Conservation (phyloP, 2,329 filamentous ascomycete genomes). For the Pestalotiopsis sp. region DNA sequence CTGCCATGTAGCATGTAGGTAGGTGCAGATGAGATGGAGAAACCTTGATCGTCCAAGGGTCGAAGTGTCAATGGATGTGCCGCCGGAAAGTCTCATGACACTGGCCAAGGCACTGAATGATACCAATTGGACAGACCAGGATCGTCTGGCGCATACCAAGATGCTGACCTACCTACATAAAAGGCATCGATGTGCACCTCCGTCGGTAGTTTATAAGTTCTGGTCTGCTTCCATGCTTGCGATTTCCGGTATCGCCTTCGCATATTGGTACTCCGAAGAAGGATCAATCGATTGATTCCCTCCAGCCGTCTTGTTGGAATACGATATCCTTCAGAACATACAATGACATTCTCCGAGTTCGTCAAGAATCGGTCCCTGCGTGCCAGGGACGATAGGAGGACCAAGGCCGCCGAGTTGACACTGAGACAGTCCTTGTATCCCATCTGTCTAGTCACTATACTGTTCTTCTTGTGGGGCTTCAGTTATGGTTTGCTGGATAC, state of each 20-base stretch:
- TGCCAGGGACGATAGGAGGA: constrained; percentile 46
- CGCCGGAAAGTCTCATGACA: constrained; percentile 4
- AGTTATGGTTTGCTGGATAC: constrained; percentile 61
- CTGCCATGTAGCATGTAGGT: not conserved
- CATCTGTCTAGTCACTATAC: constrained; percentile 64
- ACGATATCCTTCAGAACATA: too few relatives aligned
- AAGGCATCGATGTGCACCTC: not conserved
- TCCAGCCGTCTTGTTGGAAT: not conserved
- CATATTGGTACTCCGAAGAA: not conserved
- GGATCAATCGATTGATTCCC: not conserved
- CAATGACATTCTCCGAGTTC: constrained; percentile 49
- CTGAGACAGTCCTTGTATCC: constrained; percentile 69
- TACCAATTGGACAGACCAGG: not conserved
- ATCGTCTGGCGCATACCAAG: not conserved
- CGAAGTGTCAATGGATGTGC: not conserved
- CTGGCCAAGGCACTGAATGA: not conserved
- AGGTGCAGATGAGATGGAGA: not conserved
- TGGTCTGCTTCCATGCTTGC: not conserved
- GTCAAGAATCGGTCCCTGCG: constrained; percentile 44
- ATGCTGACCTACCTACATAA: not conserved
- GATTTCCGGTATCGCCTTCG: not conserved
- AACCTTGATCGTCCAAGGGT: constrained; percentile 1
- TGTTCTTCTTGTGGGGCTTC: constrained; percentile 69
- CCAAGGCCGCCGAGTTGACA: constrained; percentile 64
- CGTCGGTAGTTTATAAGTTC: not conserved